Base-by-base conservation (phyloP, 2,329 filamentous ascomycete species). In the Colletotrichum gloeosporioides region DNA sequence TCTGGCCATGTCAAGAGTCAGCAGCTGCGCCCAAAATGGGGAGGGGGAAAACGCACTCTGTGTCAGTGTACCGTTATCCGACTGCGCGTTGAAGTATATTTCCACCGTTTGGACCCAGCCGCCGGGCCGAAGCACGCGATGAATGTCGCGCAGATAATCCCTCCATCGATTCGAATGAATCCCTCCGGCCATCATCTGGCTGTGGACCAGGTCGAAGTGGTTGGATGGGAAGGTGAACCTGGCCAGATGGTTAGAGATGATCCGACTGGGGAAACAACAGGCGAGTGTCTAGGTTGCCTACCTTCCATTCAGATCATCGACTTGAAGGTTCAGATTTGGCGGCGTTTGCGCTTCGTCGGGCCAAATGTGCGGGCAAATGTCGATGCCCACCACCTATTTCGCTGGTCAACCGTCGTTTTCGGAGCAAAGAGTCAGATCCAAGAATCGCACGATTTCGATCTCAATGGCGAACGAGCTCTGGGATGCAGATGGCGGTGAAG, bases 71-170 rank as follows among this genome's bases (percentile, higher is more conserved):
- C 95, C 95, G 80, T 95, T 98, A 79, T 96, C 92, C 1, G 95
- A 98, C 83, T 98, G 96, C 31, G 95, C 92, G 78, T 95, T 95
- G 83, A 93, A 93, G 81, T 98, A 95, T 80, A 96, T 91, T 82
- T 98, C 96, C n/a, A 95, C 91, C 90, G 98, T 93, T 82, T 98
- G 95, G 75, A 94, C 90, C 95, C 95, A 98, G 2, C 96, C 96
- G 3, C 93, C 94, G 8, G 92, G 93, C 67, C 92, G 93, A 77
- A 96, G 86, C 12, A 95, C 89, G 27, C 91, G 89, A 78, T 92
- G 90, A 76, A 98, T 94, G 79, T 98, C 96, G 79, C 89, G 88
- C 78, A 98, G 84, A 84, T 98, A 98, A 36, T 89, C 89, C 71
- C 87, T 85, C 96, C 96, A 98, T 83, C 95, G 90, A 77, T 89